Evolutionary conservation across 2,329 filamentous ascomycete species (phyloP).

Genomic region (Purpureocillium lavendulum): DNA sequence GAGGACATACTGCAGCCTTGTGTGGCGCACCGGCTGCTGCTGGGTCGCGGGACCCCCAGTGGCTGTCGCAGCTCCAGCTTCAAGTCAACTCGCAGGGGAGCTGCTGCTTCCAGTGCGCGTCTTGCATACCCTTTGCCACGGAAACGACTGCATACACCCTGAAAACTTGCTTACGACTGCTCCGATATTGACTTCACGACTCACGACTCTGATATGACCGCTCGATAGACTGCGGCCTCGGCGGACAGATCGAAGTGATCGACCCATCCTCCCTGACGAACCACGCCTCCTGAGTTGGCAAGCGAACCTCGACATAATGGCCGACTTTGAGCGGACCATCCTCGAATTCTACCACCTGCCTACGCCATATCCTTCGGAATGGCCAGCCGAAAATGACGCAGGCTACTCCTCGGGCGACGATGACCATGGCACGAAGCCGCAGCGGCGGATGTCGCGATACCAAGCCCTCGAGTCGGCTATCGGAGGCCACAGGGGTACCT

Average conservation of each 20-base stretch:
- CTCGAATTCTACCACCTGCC: slow-evolving; percentile 86
- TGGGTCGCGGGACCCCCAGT: too few species aligned
- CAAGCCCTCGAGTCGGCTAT: slow-evolving; percentile 73
- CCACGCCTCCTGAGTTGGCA: too few species aligned
- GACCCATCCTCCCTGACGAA: too few species aligned
- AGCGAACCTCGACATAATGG: slow-evolving; percentile 32
- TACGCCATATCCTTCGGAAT: slow-evolving; percentile 70
- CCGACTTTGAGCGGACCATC: slow-evolving; percentile 67
- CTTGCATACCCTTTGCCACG: too few species aligned
- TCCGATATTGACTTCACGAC: too few species aligned
- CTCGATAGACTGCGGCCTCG: too few species aligned
- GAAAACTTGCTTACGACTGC: too few species aligned
- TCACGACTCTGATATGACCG: too few species aligned
- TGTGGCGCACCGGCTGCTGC: slow-evolving; percentile 3
- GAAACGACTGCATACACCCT: too few species aligned
- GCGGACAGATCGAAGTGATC: too few species aligned
- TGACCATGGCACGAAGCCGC: slow-evolving; percentile 35
- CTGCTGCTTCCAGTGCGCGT: too few species aligned
- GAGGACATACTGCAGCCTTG: not conserved
- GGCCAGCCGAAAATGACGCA: slow-evolving; percentile 73
- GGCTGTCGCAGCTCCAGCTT: not conserved
- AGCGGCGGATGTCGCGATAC: slow-evolving; percentile 67
- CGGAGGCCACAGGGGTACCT: slow-evolving; percentile 54
- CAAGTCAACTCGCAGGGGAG: not conserved
- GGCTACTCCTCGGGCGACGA: slow-evolving; percentile 57